Evolutionary conservation across 148 eudicot species (phyloP), one percentile per base, ranked within the genome.

Genomic region (Persicaria maculosa): DNA sequence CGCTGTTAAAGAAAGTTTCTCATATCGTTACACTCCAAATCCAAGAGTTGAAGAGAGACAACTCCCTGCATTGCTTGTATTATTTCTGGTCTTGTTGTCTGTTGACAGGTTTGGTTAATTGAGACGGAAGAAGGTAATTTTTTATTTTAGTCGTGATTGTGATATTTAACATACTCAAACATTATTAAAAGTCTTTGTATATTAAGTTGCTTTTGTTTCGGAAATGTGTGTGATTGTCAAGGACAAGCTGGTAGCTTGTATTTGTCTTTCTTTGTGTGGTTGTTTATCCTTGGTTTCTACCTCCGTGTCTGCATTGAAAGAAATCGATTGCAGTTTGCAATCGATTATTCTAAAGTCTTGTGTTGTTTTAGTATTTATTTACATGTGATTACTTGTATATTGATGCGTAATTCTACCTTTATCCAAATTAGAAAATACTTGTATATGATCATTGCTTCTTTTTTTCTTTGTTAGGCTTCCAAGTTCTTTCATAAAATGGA

Each of bases 11-110:
- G 69, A 87, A 83, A 77, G 74, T 87, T 31, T 87, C 95, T 68
- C 84, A 82, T 62, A 76, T 86, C 44, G 69, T 82, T 74, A 74
- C 81, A 94, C 80, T 90, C 97, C 11, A 94, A 91, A 80, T 91
- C 96, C 54, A 88, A 88, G 85, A 90, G 86, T 85, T 94, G 79
- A 87, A 78, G 43, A 48, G 71, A 65, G 40, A 61, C 68, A 59
- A 77, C 76, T 59, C 45, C 64, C 73, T 80, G 78, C 71, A 52
- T 79, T 78, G 78, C 67, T 77, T 73, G 72, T 76, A 44, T 68
- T 70, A 73, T 74, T 72, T 50, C 36, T 15, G 47, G 72, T 15
- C 3, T 12, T 19, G n/a, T n/a, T n/a, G 17, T 10, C 5, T 7
- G 19, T 4, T 55, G 61, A 14, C 15, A 8, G 6, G 16, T 55